Conservation (phyloP, 495 filamentous ascomycete genomes). For the Podospora tetraspora region DNA sequence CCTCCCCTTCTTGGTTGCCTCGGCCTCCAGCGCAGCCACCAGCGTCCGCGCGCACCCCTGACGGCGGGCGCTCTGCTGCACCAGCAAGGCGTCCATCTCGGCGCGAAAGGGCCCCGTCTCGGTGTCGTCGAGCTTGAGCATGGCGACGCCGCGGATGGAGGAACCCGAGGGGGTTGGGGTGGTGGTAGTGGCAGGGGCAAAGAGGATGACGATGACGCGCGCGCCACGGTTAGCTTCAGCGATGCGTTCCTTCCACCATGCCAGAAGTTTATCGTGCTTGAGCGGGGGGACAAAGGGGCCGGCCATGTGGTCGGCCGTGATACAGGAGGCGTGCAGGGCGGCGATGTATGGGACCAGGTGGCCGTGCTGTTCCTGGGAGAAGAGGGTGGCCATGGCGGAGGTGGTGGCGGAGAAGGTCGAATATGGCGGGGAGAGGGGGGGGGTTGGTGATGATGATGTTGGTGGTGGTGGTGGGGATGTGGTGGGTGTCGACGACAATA, state of each 20-base stretch:
- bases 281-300: conserved; percentile 38
- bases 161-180: conserved; percentile 22
- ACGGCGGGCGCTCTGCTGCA: conserved; percentile 27
- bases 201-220: conserved; percentile 33
- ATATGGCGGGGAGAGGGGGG: background rate
- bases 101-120: conserved; percentile 37
- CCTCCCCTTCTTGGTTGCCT: conserved; percentile 31
- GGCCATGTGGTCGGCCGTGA: conserved; percentile 33
- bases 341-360: conserved; percentile 37
- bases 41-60: conserved; percentile 30
- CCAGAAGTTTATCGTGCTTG: conserved; percentile 35
- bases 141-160: conserved; percentile 36
- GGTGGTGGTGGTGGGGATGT: background rate
- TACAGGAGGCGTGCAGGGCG: conserved; percentile 37
- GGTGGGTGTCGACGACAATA: background rate
- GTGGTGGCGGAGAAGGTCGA: background rate
- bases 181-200: conserved; percentile 22
- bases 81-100: conserved; percentile 36
- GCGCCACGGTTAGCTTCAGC: conserved; percentile 28
- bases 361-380: conserved; percentile 29
- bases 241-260: conserved; percentile 37
- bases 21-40: conserved; percentile 33
- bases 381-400: conserved; percentile 26
- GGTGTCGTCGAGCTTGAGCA: conserved; percentile 30
- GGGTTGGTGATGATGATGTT: background rate